These are phyloP conservation scores for Quercus phellos DNA, from an alignment of 331 rosid species.

Conservation along the genomic window DNA sequence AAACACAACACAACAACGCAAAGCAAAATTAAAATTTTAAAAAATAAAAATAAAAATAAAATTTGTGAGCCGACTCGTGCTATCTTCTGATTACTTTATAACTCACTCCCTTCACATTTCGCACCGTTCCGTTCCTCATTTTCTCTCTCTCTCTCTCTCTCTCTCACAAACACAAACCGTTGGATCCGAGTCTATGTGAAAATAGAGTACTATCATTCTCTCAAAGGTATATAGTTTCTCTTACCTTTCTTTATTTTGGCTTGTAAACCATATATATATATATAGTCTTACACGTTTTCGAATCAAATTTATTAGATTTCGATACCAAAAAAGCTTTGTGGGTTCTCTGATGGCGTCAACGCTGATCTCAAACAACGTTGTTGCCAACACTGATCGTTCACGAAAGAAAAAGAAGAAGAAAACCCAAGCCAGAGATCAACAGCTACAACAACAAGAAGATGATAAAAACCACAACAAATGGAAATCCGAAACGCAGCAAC, in stretches of 20 bases:
- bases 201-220: not conserved
- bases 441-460: slow-evolving; percentile 16
- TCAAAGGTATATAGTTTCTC: not conserved
- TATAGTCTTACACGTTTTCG: not conserved
- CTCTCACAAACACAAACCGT: not conserved
- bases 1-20: not conserved
- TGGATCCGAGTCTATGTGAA: not conserved
- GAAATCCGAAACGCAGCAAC: slow-evolving; percentile 72
- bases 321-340: not conserved
- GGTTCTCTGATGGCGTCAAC: slow-evolving; percentile 47
- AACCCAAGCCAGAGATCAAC: slow-evolving; percentile 28
- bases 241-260: not conserved
- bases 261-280: too few relatives aligned
- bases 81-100: slow-evolving; percentile 46
- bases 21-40: too few relatives aligned
- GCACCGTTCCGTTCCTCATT: slow-evolving; percentile 9
- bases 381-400: slow-evolving; percentile 38
- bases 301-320: not conserved
- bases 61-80: slow-evolving; percentile 6
- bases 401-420: slow-evolving; percentile 72
- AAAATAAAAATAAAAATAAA: not conserved
- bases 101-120: slow-evolving; percentile 13
- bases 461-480: slow-evolving; percentile 43
- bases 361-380: slow-evolving; percentile 39
- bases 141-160: not conserved